phyloP scores from a whole-genome alignment of 345 rosid genomes.

The Rhodamnia rubescens region DNA sequence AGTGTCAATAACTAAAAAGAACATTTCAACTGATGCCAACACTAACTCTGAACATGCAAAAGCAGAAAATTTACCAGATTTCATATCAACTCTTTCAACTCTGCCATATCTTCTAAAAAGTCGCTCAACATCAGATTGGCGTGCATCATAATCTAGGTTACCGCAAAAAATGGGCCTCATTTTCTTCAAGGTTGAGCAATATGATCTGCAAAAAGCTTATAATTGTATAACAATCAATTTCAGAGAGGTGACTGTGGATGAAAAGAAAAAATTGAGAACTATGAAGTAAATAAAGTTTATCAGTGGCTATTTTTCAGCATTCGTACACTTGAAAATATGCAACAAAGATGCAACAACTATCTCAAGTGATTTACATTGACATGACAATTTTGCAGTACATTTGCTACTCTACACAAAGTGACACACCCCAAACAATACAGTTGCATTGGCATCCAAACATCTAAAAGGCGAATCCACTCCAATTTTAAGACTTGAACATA shows the following conservation, averaged over 20 bases:
- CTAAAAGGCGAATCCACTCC: background rate
- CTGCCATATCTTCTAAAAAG: constrained; percentile 79
- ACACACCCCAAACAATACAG: background rate
- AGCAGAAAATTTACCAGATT: constrained; percentile 57
- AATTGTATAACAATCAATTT: background rate
- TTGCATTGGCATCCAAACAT: background rate
- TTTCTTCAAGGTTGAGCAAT: background rate
- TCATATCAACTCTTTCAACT: constrained; percentile 92
- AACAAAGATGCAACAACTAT: background rate
- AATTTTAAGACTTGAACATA: background rate
- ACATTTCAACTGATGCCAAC: background rate
- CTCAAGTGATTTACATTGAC: background rate
- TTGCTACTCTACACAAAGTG: background rate
- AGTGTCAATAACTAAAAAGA: background rate
- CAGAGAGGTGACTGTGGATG: background rate
- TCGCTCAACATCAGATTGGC: constrained; percentile 77
- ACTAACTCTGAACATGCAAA: background rate
- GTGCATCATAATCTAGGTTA: constrained; percentile 85
- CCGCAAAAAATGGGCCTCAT: constrained; percentile 95
- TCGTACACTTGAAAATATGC: background rate
- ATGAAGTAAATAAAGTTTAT: background rate
- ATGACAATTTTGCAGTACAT: background rate
- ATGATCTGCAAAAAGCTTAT: background rate
- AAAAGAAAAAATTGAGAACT: background rate
- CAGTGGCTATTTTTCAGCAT: background rate